Conservation (phyloP, 108 stramenopile species). For the Cyclotella baltica region DNA sequence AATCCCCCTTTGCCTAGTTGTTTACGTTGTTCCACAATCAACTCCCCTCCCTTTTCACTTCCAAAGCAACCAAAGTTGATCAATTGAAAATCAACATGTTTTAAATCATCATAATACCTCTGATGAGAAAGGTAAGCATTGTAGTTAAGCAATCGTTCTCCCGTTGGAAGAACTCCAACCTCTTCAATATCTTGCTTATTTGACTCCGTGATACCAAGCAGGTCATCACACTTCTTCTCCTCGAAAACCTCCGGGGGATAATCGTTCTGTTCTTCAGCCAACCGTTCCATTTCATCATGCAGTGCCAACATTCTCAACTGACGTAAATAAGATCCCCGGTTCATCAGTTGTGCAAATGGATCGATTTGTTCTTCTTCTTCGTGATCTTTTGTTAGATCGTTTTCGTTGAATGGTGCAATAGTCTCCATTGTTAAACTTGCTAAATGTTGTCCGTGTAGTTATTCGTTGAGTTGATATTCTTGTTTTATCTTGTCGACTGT, state of each 20-base stretch:
- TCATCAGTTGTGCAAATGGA: conserved; percentile 40
- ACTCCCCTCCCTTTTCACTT: not conserved
- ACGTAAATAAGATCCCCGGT: conserved; percentile 31
- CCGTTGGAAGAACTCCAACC: not conserved
- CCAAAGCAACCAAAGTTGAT: conserved; percentile 62
- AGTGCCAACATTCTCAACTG: conserved; percentile 24
- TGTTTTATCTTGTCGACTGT: not conserved
- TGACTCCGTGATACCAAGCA: not conserved
- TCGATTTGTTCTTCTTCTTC: not conserved
- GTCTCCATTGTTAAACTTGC: not conserved
- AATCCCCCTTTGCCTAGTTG: conserved; percentile 81
- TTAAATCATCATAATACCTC: conserved; percentile 80
- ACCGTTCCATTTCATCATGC: conserved; percentile 27
- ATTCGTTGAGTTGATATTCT: not conserved
- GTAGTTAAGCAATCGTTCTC: conserved; percentile 51
- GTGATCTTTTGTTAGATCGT: not conserved
- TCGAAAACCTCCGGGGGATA: not conserved
- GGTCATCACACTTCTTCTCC: conserved; percentile 4
- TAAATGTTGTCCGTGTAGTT: not conserved
- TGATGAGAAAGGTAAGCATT: conserved; percentile 71
- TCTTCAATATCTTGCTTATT: conserved; percentile 3
- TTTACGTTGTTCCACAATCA: conserved; percentile 79
- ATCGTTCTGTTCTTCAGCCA: not conserved
- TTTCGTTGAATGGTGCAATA: not conserved
- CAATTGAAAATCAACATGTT: conserved; percentile 74